phyloP scores from a whole-genome alignment of 2,329 filamentous ascomycete species.

The Colletotrichum musae region DNA sequence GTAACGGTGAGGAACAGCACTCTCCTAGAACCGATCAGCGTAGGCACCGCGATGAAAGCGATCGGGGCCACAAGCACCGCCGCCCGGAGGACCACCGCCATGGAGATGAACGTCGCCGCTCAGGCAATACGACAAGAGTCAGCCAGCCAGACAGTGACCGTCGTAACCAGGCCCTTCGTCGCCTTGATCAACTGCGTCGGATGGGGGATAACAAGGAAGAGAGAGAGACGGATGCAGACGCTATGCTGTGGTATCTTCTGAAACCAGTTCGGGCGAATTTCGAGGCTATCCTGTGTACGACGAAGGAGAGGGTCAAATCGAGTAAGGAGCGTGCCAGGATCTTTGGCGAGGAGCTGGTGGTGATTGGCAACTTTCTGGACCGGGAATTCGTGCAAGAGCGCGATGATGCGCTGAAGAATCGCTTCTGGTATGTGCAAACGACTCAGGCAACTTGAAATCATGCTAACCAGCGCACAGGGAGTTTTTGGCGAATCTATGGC shows the following conservation, averaged over 20 bases:
- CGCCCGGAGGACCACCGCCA: conserved; percentile 53
- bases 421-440: conserved; percentile 40
- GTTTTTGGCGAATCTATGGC: conserved; percentile 62
- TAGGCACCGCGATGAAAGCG: conserved; percentile 47
- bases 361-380: conserved; percentile 75
- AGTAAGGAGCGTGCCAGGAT: conserved; percentile 74
- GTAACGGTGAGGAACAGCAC: conserved; percentile 55
- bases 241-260: conserved; percentile 65
- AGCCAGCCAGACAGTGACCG: conserved; percentile 49
- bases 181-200: conserved; percentile 59
- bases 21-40: conserved; percentile 48
- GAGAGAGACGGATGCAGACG: conserved; percentile 60
- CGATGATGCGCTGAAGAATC: conserved; percentile 55
- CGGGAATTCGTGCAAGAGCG: conserved; percentile 41
- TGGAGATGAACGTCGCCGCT: conserved; percentile 49
- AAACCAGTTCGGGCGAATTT: conserved; percentile 74
- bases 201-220: conserved; percentile 67
- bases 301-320: conserved; percentile 73
- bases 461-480: conserved; percentile 51
- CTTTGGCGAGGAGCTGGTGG: conserved; percentile 72
- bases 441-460: not conserved
- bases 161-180: conserved; percentile 57
- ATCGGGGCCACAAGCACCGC: conserved; percentile 50
- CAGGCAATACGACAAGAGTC: conserved; percentile 35
- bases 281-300: conserved; percentile 71